These are phyloP conservation scores for Zygosaccharomyces pseudobailii DNA, from an alignment of 1,139 yeast species.

Conservation along the genomic window DNA sequence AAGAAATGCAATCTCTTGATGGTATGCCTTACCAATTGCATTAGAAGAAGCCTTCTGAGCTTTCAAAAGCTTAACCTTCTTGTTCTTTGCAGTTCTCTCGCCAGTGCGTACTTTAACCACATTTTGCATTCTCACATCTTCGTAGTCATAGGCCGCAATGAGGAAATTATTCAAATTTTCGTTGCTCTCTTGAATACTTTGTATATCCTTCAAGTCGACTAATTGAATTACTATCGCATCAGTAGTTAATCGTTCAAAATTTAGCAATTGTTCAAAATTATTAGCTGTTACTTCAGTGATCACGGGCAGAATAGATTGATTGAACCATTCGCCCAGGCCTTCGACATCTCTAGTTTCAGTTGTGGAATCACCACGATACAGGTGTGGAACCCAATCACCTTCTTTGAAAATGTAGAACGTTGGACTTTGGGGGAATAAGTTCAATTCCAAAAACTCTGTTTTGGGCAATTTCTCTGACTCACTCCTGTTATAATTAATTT, in stretches of 20 bases:
- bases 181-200: slow-evolving; percentile 14
- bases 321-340: slow-evolving; percentile 47
- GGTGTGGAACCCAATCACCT: slow-evolving; percentile 46
- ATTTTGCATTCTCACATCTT: slow-evolving; percentile 42
- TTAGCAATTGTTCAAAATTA: slow-evolving; percentile 38
- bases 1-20: slow-evolving; percentile 46
- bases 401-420: slow-evolving; percentile 57
- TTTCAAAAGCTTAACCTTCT: slow-evolving; percentile 42
- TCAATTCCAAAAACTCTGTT: slow-evolving; percentile 45
- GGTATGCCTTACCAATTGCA: slow-evolving; percentile 43
- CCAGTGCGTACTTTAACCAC: slow-evolving; percentile 40
- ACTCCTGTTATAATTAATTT: slow-evolving; percentile 40
- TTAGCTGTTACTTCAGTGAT: slow-evolving; percentile 47
- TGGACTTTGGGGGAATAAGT: slow-evolving; percentile 55
- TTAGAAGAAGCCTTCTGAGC: slow-evolving; percentile 40
- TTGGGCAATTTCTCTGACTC: slow-evolving; percentile 37
- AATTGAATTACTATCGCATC: slow-evolving; percentile 53
- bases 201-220: slow-evolving; percentile 43
- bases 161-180: slow-evolving; percentile 41
- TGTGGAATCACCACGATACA: slow-evolving; percentile 58
- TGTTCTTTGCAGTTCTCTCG: slow-evolving; percentile 42
- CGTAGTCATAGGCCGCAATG: slow-evolving; percentile 51
- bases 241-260: slow-evolving; percentile 31
- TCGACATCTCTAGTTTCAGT: slow-evolving; percentile 53
- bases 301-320: slow-evolving; percentile 45